Percentiles rank a stretch among this genome's conserved stretches.
These are phyloP conservation scores for Ceratobasidium papillatum DNA, from an alignment of 1,284 basidiomycete genomes.

Conservation along the genomic window DNA sequence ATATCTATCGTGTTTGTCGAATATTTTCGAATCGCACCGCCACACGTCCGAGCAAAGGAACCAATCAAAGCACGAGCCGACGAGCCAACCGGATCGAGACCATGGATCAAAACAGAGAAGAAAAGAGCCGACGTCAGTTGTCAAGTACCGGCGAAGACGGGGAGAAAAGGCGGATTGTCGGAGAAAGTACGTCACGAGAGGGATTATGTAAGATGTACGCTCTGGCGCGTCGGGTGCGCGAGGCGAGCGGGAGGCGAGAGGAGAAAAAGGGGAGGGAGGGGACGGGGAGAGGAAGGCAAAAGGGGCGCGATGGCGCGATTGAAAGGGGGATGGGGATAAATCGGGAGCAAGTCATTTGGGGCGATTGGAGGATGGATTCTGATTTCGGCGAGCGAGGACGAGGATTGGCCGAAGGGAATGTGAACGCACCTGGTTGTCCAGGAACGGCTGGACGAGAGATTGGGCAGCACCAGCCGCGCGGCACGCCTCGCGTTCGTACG, in stretches of 20 bases:
- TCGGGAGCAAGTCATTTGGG: constrained; percentile 58
- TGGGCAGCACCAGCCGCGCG: constrained; percentile 93
- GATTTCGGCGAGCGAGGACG: constrained; percentile 48
- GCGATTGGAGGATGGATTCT: constrained; percentile 42
- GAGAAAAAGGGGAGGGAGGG: background rate
- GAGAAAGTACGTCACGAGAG: constrained; percentile 16
- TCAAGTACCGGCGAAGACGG: constrained; percentile 2
- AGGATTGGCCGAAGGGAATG: constrained; percentile 44
- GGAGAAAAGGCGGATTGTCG: constrained; percentile 5
- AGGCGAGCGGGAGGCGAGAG: background rate
- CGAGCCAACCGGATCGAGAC: background rate
- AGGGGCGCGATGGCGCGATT: background rate
- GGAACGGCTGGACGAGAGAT: constrained; percentile 90
- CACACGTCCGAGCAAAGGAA: background rate
- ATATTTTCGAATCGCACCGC: background rate
- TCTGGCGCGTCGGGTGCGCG: constrained; percentile 20
- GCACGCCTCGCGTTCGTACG: constrained; percentile 94
- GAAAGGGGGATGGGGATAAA: constrained; percentile 51
- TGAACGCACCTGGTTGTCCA: constrained; percentile 88
- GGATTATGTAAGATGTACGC: constrained; percentile 24
- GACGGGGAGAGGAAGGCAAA: background rate
- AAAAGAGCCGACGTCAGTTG: constrained; percentile 10
- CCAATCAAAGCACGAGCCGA: constrained; percentile 5
- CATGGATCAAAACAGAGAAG: constrained; percentile 22
- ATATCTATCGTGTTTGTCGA: constrained; percentile 67